Evolutionary conservation across 208 protist species (phyloP), one percentile per base, ranked within the genome.

Genomic region (Trypanosoma conorhini): DNA sequence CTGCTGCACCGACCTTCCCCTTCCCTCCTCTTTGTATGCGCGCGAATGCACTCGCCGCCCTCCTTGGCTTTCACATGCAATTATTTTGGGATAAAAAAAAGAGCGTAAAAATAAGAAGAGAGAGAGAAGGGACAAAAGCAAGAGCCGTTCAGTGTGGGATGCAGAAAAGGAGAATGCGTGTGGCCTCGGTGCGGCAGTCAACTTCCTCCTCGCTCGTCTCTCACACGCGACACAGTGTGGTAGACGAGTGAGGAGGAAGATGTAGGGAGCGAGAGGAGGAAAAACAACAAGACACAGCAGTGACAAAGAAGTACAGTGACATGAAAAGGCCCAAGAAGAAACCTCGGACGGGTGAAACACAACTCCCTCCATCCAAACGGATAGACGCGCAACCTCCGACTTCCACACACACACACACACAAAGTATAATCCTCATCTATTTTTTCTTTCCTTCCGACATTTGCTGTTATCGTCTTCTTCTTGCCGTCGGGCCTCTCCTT

Each of bases 241-340:
- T 2, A 38, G 33, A 38, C 5, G 42, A 46, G n/a, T n/a, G 1
- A 19, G 42, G 15, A 46, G 15, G 17, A 13, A 46, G 15, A 66
- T 7, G 51, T 0, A 67, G 4, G 12, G 17, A 54, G 1, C 38
- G 48, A 55, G 9, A 35, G 40, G 26, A 22, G 5, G 7, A 74
- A 58, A 57, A 40, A 74, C 68, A 78, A 72, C 61, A 63, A 78
- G 66, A 52, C 51, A 31, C 24, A 48, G 8, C 13, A 1, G 28
- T 8, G 54, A 1, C 24, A 52, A 15, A n/a, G 22, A 19, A 0
- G 0, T 48, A 13, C 22, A 55, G 3, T 57, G 42, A 7, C 12
- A 68, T 35, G 0, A 5, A 30, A 13, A 40, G 54, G 55, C 28
- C 21, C 54, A 58, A 68, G 50, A 54, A n/a, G 0, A 54, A 10